Base-by-base conservation (phyloP, 2,329 filamentous ascomycete species). In the Colletotrichum sublineola region DNA sequence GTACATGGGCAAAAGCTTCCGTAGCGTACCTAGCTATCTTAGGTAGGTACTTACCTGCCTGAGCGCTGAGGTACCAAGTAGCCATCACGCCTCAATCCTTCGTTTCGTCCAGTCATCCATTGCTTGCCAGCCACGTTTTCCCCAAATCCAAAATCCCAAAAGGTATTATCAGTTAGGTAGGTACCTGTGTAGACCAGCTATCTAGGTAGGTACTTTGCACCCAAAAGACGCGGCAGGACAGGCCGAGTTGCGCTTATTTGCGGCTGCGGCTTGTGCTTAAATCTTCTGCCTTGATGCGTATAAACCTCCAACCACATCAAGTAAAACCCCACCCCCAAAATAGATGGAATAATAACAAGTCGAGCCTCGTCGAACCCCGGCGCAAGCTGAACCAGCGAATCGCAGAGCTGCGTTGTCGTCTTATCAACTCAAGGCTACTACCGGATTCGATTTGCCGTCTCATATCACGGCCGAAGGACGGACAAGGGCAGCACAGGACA, bases 71-170 rank as follows among this genome's bases (percentile, higher is more conserved):
- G 24, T 24, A 24, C 14, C 14, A 42, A 15, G 4, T 42, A 1
- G 7, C 15, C 5, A 24, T 3, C 24, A 7, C 48, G 7, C 11
- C n/a, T 29, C 5, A 18, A 2, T 46, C 44, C 44, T 46, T 46
- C 20, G 44, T n/a, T 53, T 36, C 31, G 52, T 58, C 12, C 33
- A 40, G 55, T 38, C 40, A 14, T 12, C 57, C 18, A 46, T 46
- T 61, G 40, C 57, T 31, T 15, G 31, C 36, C 40, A 61, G 57
- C 57, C 40, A 48, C 40, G 58, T 46, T 61, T 11, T 61, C 40
- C 42, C 58, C 38, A 11, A 33, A 20, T 24, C 29, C 44, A 18
- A 56, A n/a, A 18, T 15, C n/a, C 55, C 24, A 24, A 24, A 24
- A 24, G 24, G 24, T 24, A 24, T 24, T 24, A 24, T 24, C 24